phyloP scores from a whole-genome alignment of 2,329 filamentous ascomycete genomes.

The Venturia nashicola region DNA sequence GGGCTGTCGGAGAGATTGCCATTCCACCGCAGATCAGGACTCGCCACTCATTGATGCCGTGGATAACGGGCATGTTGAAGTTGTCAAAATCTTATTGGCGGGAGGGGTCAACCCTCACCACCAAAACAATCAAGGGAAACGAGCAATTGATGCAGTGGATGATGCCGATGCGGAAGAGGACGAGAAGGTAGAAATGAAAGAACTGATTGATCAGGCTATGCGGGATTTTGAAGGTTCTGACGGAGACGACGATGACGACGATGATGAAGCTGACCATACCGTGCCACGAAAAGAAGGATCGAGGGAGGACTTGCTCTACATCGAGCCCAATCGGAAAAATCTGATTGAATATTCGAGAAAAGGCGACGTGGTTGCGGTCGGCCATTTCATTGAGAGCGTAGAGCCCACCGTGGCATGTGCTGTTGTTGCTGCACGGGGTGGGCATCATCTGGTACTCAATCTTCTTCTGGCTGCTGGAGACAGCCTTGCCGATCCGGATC shows the following conservation, averaged over 20 bases:
- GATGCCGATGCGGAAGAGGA: constrained; percentile 47
- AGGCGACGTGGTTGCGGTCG: constrained; percentile 36
- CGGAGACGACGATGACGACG: constrained; percentile 31
- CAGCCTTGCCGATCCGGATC: constrained; percentile 37
- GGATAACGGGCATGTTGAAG: constrained; percentile 83
- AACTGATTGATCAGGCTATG: constrained; percentile 52
- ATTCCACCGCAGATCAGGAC: constrained; percentile 64
- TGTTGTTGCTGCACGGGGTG: constrained; percentile 82
- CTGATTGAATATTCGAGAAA: constrained; percentile 34
- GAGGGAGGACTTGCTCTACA: constrained; percentile 33
- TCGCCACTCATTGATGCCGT: constrained; percentile 93
- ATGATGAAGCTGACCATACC: constrained; percentile 17
- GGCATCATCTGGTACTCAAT: constrained; percentile 78
- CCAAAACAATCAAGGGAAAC: constrained; percentile 83
- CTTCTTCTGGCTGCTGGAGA: constrained; percentile 39
- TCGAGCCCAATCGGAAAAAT: constrained; percentile 36
- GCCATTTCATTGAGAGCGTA: constrained; percentile 34
- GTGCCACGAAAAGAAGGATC: constrained; percentile 14
- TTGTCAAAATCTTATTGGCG: constrained; percentile 71
- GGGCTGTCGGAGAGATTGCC: constrained; percentile 72
- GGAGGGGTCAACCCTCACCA: constrained; percentile 86
- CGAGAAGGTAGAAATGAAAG: constrained; percentile 68
- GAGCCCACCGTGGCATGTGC: constrained; percentile 71
- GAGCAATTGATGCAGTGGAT: constrained; percentile 74
- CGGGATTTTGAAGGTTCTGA: constrained; percentile 26